A percentile compares a stretch with the other conserved stretches of the same genome.
phyloP scores from a whole-genome alignment of 495 filamentous ascomycete genomes.

The Wilcoxina mikolae region DNA sequence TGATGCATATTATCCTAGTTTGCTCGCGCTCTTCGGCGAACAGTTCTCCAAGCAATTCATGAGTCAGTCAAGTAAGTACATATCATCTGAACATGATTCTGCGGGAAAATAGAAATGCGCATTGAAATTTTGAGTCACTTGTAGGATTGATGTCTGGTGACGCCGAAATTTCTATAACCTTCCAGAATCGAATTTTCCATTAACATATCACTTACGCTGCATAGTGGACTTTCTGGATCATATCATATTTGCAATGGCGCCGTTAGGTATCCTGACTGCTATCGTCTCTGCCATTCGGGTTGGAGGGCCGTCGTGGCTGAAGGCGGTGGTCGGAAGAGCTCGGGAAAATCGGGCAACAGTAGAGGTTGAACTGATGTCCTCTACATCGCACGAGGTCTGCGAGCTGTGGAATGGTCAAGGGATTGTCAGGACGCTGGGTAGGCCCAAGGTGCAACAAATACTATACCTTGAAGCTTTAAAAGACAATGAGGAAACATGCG shows the following conservation, averaged over 20 bases:
- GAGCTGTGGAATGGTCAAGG: conserved; percentile 24
- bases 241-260: conserved; percentile 39
- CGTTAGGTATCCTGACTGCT: conserved; percentile 40
- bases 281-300: conserved; percentile 31
- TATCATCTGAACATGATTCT: too few relatives aligned
- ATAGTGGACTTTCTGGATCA: conserved; percentile 33
- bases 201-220: neutral
- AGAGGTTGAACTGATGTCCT: conserved; percentile 30
- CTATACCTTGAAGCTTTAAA: conserved; percentile 1
- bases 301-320: conserved; percentile 37
- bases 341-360: conserved; percentile 23
- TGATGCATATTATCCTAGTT: too few relatives aligned
- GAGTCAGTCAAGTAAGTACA: conserved; percentile 33
- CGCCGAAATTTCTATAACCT: too few relatives aligned
- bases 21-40: conserved; percentile 39
- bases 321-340: conserved; percentile 37
- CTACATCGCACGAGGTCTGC: conserved; percentile 21
- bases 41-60: conserved; percentile 44
- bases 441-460: neutral
- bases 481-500: neutral
- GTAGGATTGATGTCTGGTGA: too few relatives aligned
- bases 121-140: too few relatives aligned
- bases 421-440: conserved; percentile 19
- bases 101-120: too few relatives aligned
- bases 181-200: neutral